These are phyloP conservation scores for Casaregolazyma suthepensis DNA, from an alignment of 1,139 yeast species.

Conservation along the genomic window DNA sequence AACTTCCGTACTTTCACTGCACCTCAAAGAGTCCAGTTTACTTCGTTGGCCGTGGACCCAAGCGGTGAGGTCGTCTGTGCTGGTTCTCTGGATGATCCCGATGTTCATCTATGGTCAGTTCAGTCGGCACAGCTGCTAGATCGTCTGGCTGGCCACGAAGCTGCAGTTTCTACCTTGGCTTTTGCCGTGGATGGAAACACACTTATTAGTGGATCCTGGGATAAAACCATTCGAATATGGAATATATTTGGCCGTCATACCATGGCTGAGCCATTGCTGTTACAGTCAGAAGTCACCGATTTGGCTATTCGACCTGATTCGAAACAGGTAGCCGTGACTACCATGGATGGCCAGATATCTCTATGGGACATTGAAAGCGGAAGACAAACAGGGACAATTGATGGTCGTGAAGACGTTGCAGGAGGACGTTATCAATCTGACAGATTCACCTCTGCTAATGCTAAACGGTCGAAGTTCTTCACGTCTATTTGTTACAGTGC, in stretches of 20 bases:
- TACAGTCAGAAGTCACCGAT: constrained; percentile 78
- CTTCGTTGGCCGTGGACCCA: constrained; percentile 89
- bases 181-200: constrained; percentile 69
- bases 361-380: constrained; percentile 81
- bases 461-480: constrained; percentile 79
- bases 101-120: constrained; percentile 93
- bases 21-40: constrained; percentile 79
- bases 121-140: constrained; percentile 92
- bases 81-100: constrained; percentile 85
- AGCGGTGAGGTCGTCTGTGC: constrained; percentile 97
- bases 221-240: constrained; percentile 90
- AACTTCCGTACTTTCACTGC: constrained; percentile 94
- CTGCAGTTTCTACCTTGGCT: constrained; percentile 84
- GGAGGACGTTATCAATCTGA: constrained; percentile 86
- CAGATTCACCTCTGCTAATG: constrained; percentile 71
- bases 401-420: constrained; percentile 77
- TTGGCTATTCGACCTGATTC: constrained; percentile 89
- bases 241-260: constrained; percentile 73
- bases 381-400: constrained; percentile 74
- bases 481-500: constrained; percentile 78
- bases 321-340: constrained; percentile 78
- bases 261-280: constrained; percentile 86
- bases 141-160: constrained; percentile 86
- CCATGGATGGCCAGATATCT: constrained; percentile 82
- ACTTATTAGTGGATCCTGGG: constrained; percentile 95